Conservation (phyloP, 768 basidiomycete species). For the Suillus bovinus region DNA sequence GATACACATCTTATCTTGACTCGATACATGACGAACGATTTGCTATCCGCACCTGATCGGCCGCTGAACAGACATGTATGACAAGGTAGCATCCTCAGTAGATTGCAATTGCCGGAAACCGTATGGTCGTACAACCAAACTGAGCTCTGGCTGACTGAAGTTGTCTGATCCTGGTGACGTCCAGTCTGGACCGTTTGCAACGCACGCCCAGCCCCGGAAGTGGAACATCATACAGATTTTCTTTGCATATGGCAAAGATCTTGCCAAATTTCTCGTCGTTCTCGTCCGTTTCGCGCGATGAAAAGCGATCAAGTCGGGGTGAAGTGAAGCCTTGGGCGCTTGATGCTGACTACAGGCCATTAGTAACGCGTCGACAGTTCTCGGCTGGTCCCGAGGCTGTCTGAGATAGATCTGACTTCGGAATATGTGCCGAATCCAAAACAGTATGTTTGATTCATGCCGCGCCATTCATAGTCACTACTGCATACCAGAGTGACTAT, state of each 20-base stretch:
- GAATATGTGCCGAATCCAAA: no score
- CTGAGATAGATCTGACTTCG: no score
- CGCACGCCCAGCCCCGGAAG: background rate
- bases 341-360: background rate
- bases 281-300: background rate
- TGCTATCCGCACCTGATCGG: background rate
- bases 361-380: conserved; percentile 1
- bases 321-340: background rate
- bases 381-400: no score
- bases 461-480: no score
- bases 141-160: background rate
- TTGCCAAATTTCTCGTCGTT: background rate
- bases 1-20: background rate
- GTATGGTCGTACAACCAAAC: background rate
- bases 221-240: background rate
- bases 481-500: no score
- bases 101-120: background rate
- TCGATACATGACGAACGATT: background rate
- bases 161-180: background rate
- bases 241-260: background rate
- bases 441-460: no score
- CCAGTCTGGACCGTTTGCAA: background rate
- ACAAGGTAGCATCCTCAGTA: no score
- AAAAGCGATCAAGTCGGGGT: background rate
- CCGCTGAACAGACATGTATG: background rate